These are phyloP conservation scores for Sequoia sempervirens DNA, from an alignment of 75 land plant genomes.

Conservation along the genomic window DNA sequence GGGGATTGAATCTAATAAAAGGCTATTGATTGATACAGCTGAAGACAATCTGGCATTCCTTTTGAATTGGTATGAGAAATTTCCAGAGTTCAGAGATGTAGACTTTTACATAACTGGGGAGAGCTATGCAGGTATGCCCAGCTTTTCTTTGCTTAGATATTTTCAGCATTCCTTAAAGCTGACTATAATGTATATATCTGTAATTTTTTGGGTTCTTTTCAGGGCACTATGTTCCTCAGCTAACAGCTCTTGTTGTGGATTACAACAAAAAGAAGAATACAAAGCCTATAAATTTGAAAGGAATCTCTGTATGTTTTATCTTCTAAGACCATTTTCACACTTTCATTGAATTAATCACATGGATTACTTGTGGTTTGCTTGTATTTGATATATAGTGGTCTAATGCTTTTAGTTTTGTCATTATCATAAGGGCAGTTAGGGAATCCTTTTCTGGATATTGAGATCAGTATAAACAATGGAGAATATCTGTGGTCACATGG, in stretches of 20 bases:
- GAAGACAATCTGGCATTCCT: constrained; percentile 25
- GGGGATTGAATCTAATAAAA: too few species aligned
- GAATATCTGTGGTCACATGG: background rate
- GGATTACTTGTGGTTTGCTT: too few species aligned
- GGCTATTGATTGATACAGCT: constrained; percentile 4
- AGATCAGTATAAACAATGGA: background rate
- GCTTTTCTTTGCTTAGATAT: too few species aligned
- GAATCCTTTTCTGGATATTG: background rate
- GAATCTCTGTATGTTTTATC: constrained; percentile 30
- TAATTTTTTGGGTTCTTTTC: background rate
- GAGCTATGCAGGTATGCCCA: constrained; percentile 40
- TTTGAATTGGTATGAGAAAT: constrained; percentile 37
- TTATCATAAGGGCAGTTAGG: background rate
- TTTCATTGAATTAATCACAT: too few species aligned
- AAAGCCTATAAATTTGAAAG: constrained; percentile 31
- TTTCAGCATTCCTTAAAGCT: too few species aligned
- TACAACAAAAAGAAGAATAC: constrained; percentile 18
- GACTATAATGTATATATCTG: too few species aligned
- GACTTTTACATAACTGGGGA: constrained; percentile 46
- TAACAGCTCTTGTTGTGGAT: constrained; percentile 33
- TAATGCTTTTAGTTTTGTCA: too few species aligned
- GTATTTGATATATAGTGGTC: too few species aligned
- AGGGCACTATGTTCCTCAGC: constrained; percentile 65
- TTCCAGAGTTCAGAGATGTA: constrained; percentile 34
- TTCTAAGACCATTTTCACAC: too few species aligned